phyloP scores from a whole-genome alignment of 2,329 filamentous ascomycete genomes.

The Phyllosticta capitalensis region DNA sequence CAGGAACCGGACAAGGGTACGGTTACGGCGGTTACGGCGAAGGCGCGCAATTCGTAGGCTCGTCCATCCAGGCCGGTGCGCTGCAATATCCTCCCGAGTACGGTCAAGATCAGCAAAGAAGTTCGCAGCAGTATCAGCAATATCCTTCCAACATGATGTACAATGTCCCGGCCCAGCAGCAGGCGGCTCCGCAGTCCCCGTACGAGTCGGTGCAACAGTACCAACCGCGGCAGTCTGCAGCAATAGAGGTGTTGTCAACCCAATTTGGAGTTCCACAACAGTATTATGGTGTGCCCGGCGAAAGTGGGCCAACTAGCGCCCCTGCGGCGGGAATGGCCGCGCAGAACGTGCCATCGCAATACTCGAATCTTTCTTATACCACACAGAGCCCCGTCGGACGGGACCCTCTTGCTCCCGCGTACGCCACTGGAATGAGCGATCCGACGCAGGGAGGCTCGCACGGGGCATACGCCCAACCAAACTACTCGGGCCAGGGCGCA shows the following conservation, averaged over 20 bases:
- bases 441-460: slow-evolving; percentile 34
- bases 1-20: slow-evolving; percentile 33
- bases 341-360: slow-evolving; percentile 57
- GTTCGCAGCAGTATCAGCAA: slow-evolving; percentile 36
- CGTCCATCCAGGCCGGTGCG: slow-evolving; percentile 39
- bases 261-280: slow-evolving; percentile 61
- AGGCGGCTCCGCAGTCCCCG: slow-evolving; percentile 46
- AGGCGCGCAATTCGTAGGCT: slow-evolving; percentile 44
- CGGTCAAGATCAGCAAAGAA: slow-evolving; percentile 48
- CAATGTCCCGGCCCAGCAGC: slow-evolving; percentile 58
- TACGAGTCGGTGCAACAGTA: slow-evolving; percentile 73
- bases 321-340: slow-evolving; percentile 48
- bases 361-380: slow-evolving; percentile 49
- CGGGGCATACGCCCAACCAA: slow-evolving; percentile 27
- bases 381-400: slow-evolving; percentile 49
- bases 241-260: slow-evolving; percentile 64
- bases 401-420: slow-evolving; percentile 41
- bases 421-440: slow-evolving; percentile 44
- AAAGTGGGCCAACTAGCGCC: slow-evolving; percentile 48
- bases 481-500: slow-evolving; percentile 29
- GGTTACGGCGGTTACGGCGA: slow-evolving; percentile 46
- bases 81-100: slow-evolving; percentile 62
- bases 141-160: slow-evolving; percentile 67
- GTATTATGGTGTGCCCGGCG: slow-evolving; percentile 57
- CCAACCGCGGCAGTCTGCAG: slow-evolving; percentile 64